Conservation (phyloP, 306 rosid genomes). For the Datisca glomerata region DNA sequence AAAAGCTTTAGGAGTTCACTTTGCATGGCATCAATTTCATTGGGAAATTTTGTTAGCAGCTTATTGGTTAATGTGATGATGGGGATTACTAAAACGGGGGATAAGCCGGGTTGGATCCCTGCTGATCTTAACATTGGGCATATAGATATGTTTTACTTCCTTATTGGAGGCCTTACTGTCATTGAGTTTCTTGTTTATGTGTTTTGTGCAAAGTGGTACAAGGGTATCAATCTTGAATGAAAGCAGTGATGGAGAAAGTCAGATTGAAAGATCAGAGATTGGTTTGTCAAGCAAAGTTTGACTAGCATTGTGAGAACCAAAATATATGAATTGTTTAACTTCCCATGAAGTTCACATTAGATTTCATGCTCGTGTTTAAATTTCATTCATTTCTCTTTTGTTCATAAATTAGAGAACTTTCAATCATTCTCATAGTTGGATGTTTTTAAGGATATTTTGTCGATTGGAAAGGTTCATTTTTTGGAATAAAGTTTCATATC, state of each 20-base stretch:
- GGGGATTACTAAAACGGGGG: slow-evolving; percentile 32
- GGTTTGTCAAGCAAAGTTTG: too few relatives aligned
- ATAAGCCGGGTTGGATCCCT: slow-evolving; percentile 59
- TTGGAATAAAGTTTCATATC: too few relatives aligned
- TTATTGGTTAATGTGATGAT: slow-evolving; percentile 43
- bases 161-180: slow-evolving; percentile 39
- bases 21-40: slow-evolving; percentile 68
- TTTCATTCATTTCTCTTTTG: too few relatives aligned
- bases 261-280: background rate
- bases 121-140: slow-evolving; percentile 49
- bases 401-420: too few relatives aligned
- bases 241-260: slow-evolving; percentile 1
- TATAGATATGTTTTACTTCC: slow-evolving; percentile 56
- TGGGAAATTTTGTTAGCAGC: slow-evolving; percentile 59
- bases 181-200: slow-evolving; percentile 34
- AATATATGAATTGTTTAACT: too few relatives aligned
- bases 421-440: too few relatives aligned
- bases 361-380: too few relatives aligned
- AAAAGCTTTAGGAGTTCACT: slow-evolving; percentile 73
- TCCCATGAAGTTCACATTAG: too few relatives aligned
- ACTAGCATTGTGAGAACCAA: too few relatives aligned
- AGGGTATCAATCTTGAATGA: slow-evolving; percentile 17
- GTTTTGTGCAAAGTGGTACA: slow-evolving; percentile 42
- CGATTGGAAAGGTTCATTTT: too few relatives aligned
- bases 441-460: too few relatives aligned